phyloP scores from a whole-genome alignment of 352 stramenopile genomes.

The Phytopythium litorale region DNA sequence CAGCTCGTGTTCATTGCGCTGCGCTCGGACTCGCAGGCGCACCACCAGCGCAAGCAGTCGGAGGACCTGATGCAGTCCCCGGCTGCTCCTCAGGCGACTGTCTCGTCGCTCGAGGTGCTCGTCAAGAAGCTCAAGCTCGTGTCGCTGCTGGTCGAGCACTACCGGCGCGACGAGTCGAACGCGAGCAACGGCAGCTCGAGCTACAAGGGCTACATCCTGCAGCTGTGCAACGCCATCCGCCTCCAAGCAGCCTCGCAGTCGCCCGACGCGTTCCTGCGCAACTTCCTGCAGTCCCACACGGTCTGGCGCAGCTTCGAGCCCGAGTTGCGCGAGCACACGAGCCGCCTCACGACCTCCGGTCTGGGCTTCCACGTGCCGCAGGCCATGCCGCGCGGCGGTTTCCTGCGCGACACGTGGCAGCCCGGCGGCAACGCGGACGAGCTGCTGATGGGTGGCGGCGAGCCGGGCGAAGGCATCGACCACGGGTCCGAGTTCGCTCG shows the following conservation, averaged over 20 bases:
- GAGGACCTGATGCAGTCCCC: not conserved
- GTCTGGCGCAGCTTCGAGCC: slow-evolving; percentile 76
- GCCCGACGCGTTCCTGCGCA: slow-evolving; percentile 84
- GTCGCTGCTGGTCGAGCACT: slow-evolving; percentile 80
- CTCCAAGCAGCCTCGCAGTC: slow-evolving; percentile 86
- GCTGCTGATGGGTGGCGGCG: slow-evolving; percentile 34
- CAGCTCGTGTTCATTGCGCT: slow-evolving; percentile 87
- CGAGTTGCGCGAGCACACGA: slow-evolving; percentile 58
- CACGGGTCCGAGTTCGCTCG: slow-evolving; percentile 79
- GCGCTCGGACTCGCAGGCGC: slow-evolving; percentile 75
- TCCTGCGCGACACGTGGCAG: slow-evolving; percentile 65
- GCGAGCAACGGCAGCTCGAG: slow-evolving; percentile 70
- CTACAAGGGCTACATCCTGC: slow-evolving; percentile 86
- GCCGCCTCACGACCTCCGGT: slow-evolving; percentile 47
- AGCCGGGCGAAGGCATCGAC: slow-evolving; percentile 63
- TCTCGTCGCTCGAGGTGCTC: slow-evolving; percentile 63
- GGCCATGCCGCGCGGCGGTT: slow-evolving; percentile 39
- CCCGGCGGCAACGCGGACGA: slow-evolving; percentile 48
- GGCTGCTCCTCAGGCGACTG: not conserved
- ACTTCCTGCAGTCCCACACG: slow-evolving; percentile 88
- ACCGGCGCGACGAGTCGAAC: slow-evolving; percentile 45
- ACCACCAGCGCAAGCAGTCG: slow-evolving; percentile 3
- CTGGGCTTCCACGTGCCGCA: slow-evolving; percentile 78
- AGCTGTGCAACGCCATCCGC: slow-evolving; percentile 88
- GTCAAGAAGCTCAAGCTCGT: slow-evolving; percentile 89